Evolutionary conservation across 2,329 filamentous ascomycete genomes (phyloP).

Genomic region (Paracamarosporium sp.): DNA sequence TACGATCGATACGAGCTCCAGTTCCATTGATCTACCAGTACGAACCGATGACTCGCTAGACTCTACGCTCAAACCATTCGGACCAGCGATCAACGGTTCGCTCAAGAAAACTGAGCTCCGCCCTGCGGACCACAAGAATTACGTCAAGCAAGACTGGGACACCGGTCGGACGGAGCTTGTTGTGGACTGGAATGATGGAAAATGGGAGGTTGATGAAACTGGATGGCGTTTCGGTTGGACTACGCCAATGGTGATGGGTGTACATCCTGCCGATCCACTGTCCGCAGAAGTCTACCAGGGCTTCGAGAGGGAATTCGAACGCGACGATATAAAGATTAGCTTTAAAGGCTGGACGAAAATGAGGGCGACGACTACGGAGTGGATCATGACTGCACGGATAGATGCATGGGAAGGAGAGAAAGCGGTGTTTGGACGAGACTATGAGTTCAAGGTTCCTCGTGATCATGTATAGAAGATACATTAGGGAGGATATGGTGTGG

Average conservation of each 20-base stretch:
- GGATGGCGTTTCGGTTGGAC: constrained; percentile 7
- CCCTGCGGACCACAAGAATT: constrained; percentile 3
- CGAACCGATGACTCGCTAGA: neutral
- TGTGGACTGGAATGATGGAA: constrained; percentile 7
- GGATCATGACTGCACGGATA: constrained; percentile 5
- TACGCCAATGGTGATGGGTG: neutral
- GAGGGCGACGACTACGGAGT: neutral
- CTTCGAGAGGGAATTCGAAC: constrained; percentile 4
- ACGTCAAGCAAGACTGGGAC: constrained; percentile 7
- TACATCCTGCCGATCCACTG: constrained; percentile 1
- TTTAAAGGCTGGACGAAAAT: constrained; percentile 6
- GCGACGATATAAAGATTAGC: neutral
- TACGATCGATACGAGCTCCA: constrained; percentile 1
- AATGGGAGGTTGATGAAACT: constrained; percentile 3
- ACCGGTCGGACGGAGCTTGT: constrained; percentile 5
- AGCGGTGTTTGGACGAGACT: constrained; percentile 4
- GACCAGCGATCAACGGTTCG: constrained; percentile 3
- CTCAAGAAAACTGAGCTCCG: constrained; percentile 5
- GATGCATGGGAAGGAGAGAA: constrained; percentile 7
- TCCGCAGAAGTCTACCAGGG: constrained; percentile 5
- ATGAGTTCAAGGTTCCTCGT: constrained; percentile 6
- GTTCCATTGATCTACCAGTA: constrained; percentile 1
- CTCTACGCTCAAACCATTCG: constrained; percentile 2
- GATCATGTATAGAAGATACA: neutral
- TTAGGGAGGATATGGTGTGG: no score